phyloP scores from a whole-genome alignment of 192 early-diverging fungal genomes.

The Jimgerdemannia flammicorona region DNA sequence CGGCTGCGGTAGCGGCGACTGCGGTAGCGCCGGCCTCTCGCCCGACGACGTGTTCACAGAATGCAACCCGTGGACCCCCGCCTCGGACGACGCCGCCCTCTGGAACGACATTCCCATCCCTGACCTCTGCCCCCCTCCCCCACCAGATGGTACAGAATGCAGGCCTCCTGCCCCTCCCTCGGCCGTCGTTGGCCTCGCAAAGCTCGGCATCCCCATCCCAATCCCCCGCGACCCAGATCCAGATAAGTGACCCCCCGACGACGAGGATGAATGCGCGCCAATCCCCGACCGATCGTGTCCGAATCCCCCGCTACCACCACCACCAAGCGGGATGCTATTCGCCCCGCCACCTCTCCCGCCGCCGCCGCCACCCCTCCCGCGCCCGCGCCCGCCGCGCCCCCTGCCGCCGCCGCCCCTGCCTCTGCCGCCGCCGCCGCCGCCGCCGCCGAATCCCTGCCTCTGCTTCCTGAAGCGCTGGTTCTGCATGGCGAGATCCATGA shows the following conservation, averaged over 20 bases:
- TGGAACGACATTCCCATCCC: neutral
- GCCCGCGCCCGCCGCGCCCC: slow-evolving; percentile 29
- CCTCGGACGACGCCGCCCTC: neutral
- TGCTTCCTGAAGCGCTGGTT: slow-evolving; percentile 61
- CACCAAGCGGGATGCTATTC: neutral
- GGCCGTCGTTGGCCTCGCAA: neutral
- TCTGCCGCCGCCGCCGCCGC: slow-evolving; percentile 46
- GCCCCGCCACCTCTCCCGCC: slow-evolving; percentile 15
- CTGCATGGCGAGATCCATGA: slow-evolving; percentile 46
- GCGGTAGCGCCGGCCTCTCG: too few species aligned
- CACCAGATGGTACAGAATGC: neutral
- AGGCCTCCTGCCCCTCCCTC: neutral
- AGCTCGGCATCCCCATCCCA: neutral
- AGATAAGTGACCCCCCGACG: neutral
- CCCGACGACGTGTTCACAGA: neutral
- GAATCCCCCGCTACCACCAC: neutral
- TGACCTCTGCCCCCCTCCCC: neutral
- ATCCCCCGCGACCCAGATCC: neutral
- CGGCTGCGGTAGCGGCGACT: too few species aligned
- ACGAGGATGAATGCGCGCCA: neutral
- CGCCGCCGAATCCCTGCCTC: slow-evolving; percentile 30
- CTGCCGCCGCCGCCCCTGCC: slow-evolving; percentile 30
- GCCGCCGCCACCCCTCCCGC: slow-evolving; percentile 23
- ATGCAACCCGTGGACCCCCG: neutral
- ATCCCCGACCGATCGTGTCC: neutral